phyloP scores from a whole-genome alignment of 495 filamentous ascomycete genomes.

The Penicillium crystallinum region DNA sequence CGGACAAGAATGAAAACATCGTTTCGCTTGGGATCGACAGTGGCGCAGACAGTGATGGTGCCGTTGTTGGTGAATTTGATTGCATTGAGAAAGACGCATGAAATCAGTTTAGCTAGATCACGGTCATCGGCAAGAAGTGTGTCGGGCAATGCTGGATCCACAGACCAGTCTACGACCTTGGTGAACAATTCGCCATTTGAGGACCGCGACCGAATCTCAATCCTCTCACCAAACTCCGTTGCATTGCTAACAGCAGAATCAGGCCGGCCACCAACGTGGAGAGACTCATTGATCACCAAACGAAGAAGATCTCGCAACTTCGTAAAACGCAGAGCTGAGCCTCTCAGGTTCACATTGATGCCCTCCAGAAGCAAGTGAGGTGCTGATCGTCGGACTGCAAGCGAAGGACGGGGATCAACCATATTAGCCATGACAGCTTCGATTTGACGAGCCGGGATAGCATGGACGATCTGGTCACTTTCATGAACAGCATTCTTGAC shows the following conservation, averaged over 20 bases:
- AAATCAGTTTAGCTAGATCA: constrained; percentile 68
- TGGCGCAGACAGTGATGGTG: constrained; percentile 55
- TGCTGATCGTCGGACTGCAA: constrained; percentile 38
- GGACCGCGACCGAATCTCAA: constrained; percentile 56
- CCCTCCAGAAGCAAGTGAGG: constrained; percentile 41
- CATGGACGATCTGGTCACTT: constrained; percentile 43
- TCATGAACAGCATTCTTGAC: constrained; percentile 48
- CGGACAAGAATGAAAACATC: constrained; percentile 57
- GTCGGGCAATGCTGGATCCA: constrained; percentile 61
- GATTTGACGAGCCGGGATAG: constrained; percentile 33
- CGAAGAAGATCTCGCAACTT: constrained; percentile 62
- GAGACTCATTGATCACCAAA: constrained; percentile 62
- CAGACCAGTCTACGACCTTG: constrained; percentile 63
- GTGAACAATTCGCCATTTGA: constrained; percentile 54
- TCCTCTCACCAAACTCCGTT: constrained; percentile 59
- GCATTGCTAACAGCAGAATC: constrained; percentile 58
- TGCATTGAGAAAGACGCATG: constrained; percentile 71
- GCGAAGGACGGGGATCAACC: constrained; percentile 37
- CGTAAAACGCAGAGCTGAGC: constrained; percentile 50
- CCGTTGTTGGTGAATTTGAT: constrained; percentile 76
- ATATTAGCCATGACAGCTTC: constrained; percentile 42
- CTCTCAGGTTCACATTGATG: constrained; percentile 36
- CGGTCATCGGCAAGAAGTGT: constrained; percentile 65
- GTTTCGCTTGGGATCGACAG: constrained; percentile 43
- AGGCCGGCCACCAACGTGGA: constrained; percentile 68